phyloP scores from a whole-genome alignment of 1,139 yeast genomes.

The Hyphopichia khmerensis region DNA sequence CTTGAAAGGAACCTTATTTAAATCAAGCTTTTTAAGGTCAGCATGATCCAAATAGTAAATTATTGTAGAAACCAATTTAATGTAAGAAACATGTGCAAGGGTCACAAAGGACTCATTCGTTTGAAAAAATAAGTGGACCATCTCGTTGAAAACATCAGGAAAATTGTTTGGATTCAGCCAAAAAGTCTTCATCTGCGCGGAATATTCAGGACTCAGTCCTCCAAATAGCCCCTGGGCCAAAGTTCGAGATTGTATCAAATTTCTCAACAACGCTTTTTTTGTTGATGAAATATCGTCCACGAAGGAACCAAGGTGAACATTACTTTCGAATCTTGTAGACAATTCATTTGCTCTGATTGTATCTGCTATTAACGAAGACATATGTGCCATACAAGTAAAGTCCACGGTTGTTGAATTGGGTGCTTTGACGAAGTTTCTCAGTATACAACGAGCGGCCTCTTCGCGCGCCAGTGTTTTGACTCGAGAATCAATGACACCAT shows the following conservation, averaged over 20 bases:
- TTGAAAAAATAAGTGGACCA: slow-evolving; percentile 40
- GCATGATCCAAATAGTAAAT: neutral
- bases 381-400: slow-evolving; percentile 13
- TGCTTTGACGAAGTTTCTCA: neutral
- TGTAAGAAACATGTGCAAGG: slow-evolving; percentile 13
- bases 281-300: slow-evolving; percentile 33
- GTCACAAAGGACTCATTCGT: slow-evolving; percentile 44
- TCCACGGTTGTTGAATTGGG: too few relatives aligned
- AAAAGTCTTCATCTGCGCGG: slow-evolving; percentile 2
- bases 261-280: slow-evolving; percentile 32
- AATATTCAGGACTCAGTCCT: neutral
- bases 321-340: slow-evolving; percentile 45
- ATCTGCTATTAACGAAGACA: slow-evolving; percentile 45
- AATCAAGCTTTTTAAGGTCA: neutral
- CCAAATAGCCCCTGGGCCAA: slow-evolving; percentile 14
- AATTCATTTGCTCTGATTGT: slow-evolving; percentile 60
- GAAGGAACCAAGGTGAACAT: slow-evolving; percentile 30
- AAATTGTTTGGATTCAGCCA: slow-evolving; percentile 25
- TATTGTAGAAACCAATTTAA: neutral
- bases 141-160: slow-evolving; percentile 38
- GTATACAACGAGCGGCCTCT: neutral
- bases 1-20: neutral
- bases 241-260: slow-evolving; percentile 33
- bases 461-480: neutral
- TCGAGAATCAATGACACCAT: neutral